Percentiles rank a stretch among this genome's conserved stretches.
These are phyloP conservation scores for Baorangia bicolor DNA, from an alignment of 768 basidiomycete genomes.

Conservation along the genomic window DNA sequence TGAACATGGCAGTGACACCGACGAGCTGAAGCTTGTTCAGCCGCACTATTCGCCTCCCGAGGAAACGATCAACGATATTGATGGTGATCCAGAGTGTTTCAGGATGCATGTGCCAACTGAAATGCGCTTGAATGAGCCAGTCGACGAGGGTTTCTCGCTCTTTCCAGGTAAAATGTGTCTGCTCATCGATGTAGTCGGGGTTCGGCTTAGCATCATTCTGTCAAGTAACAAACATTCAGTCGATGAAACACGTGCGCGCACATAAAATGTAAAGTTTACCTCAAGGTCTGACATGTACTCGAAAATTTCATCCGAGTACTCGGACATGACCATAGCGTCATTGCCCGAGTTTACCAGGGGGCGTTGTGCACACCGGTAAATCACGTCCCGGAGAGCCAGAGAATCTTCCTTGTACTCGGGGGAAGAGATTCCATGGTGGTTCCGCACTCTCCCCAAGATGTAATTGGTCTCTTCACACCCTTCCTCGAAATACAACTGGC, in stretches of 20 bases:
- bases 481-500: neutral
- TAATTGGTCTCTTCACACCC: neutral
- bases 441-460: neutral
- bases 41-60: neutral
- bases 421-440: neutral
- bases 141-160: neutral
- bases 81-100: neutral
- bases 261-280: neutral
- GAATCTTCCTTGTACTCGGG: neutral
- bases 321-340: neutral
- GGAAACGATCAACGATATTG: neutral
- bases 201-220: neutral
- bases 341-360: neutral
- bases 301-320: neutral
- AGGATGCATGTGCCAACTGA: neutral
- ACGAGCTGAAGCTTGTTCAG: neutral
- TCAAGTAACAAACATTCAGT: neutral
- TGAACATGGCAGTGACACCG: neutral
- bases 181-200: neutral
- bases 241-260: neutral
- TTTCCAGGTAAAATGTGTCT: neutral
- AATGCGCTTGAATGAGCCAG: neutral
- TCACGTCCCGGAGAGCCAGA: neutral
- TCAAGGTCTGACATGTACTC: neutral
- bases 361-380: neutral